phyloP scores from a whole-genome alignment of 2,329 filamentous ascomycete species.

The Colletotrichum tofieldiae region DNA sequence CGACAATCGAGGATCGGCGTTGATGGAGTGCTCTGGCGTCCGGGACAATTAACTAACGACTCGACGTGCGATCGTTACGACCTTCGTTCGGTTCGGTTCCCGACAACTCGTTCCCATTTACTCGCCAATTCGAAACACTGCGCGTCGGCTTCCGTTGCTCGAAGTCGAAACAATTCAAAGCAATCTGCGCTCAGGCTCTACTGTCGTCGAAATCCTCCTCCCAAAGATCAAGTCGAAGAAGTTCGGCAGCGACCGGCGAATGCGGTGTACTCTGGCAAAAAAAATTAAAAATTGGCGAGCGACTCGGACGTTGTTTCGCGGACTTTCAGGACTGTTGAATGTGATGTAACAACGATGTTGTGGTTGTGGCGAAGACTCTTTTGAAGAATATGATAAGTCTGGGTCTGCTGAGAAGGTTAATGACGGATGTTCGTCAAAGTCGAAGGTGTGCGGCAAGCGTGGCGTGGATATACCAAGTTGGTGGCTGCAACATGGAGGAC shows the following conservation, averaged over 20 bases:
- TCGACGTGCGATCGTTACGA: neutral
- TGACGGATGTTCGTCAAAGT: constrained; percentile 14
- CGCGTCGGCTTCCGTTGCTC: constrained; percentile 12
- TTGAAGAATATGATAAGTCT: constrained; percentile 6
- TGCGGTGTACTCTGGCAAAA: neutral
- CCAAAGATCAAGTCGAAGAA: neutral
- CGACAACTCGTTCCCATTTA: constrained; percentile 22
- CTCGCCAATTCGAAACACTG: constrained; percentile 11
- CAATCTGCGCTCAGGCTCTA: constrained; percentile 6
- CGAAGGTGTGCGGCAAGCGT: constrained; percentile 33
- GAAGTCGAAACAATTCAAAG: constrained; percentile 35
- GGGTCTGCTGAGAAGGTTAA: constrained; percentile 25
- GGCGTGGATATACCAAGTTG: constrained; percentile 43
- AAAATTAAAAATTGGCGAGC: too few relatives aligned
- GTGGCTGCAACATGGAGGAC: constrained; percentile 34
- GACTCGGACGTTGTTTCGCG: neutral
- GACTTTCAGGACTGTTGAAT: neutral
- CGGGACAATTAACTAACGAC: neutral
- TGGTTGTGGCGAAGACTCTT: neutral
- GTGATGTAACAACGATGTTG: neutral
- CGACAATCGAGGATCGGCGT: neutral
- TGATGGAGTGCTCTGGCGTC: neutral
- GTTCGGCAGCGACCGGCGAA: constrained; percentile 5
- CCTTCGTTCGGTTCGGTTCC: constrained; percentile 7
- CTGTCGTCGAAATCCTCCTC: constrained; percentile 5